Base-by-base conservation (phyloP, 1,284 basidiomycete genomes). In the Cerrena zonata region DNA sequence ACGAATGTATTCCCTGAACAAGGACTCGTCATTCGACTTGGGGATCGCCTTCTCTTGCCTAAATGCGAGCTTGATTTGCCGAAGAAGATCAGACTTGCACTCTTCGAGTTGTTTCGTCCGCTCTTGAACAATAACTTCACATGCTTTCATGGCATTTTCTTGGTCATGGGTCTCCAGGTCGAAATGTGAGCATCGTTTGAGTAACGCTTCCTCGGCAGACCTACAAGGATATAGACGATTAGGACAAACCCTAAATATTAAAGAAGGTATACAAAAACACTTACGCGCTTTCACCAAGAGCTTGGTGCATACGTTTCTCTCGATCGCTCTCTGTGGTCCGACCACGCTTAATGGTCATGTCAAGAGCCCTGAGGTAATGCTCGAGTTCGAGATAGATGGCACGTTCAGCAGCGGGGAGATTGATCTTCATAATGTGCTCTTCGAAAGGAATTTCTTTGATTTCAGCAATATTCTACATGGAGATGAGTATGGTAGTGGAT, bases 301-400 rank as follows among this genome's bases (percentile, higher is more conserved):
- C 87, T 60, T 91, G 80, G 45, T 89, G 85, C 5, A 97, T 73
- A 5, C 94, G 84, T 58, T 86, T 88, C 64, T 95, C 93, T 56
- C 94, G 82, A 65, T 97, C 94, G 53, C 91, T 91, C 60, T 92
- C 89, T 7, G 84, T 89, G 70, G 94, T 92, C 75, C 82, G 89
- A 34, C 83, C 81, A 27, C 86, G 82, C 65, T 89, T 89, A 57
- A 90, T 86, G 1, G 82, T 89, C 84, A 93, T 91, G 56, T 94
- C 91, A 21, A 94, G 72, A 13, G 91, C 88, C 46, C 89, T 87
- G 23, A 97, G 74, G 62, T 95, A 90, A 61, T 97, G 94, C 61
- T 95, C 93, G n/a, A 97, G 78, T 65, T 97, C 94, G 34, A 96
- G 76, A 65, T 97, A 97, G 54, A 96, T 92, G 0, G 94, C 94